Conservation (phyloP, 495 filamentous ascomycete genomes). For the Penicillium simplicissimum region DNA sequence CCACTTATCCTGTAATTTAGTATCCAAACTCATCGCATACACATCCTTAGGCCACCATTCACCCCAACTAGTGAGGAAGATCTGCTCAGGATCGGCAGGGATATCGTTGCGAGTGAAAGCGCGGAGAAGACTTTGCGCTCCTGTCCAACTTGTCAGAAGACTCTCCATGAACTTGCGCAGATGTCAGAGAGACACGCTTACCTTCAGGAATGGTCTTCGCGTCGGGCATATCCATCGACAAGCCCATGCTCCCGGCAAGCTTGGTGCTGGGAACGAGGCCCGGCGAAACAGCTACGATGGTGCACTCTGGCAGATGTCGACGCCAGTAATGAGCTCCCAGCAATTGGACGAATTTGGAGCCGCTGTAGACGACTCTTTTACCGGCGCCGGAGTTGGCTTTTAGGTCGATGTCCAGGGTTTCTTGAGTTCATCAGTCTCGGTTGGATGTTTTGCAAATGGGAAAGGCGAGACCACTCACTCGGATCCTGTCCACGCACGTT, state of each 20-base stretch:
- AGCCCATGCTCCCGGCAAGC: conserved; percentile 24
- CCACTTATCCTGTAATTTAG: conserved; percentile 29
- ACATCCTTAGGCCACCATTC: conserved; percentile 38
- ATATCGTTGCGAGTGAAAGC: conserved; percentile 23
- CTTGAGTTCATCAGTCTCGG: conserved; percentile 13
- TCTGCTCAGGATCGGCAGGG: conserved; percentile 31
- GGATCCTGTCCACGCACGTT: conserved; percentile 27
- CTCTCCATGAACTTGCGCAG: too few species aligned
- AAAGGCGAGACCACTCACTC: conserved; percentile 13
- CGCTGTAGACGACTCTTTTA: conserved; percentile 24
- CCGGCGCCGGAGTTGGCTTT: conserved; percentile 32
- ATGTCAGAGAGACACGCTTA: conserved; percentile 7
- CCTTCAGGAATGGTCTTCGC: conserved; percentile 35
- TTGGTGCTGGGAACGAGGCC: conserved; percentile 33
- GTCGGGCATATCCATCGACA: conserved; percentile 35
- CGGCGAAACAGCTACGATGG: conserved; percentile 30
- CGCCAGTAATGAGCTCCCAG: conserved; percentile 34
- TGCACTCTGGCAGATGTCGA: conserved; percentile 26
- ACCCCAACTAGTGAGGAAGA: conserved; percentile 37
- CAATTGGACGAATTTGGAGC: conserved; percentile 30
- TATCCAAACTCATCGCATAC: conserved; percentile 26
- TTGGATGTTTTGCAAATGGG: neutral
- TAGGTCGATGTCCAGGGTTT: conserved; percentile 29
- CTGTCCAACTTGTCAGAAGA: conserved; percentile 12
- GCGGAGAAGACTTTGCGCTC: conserved; percentile 30